A percentile compares a stretch with the other conserved stretches of the same genome.
Evolutionary conservation across 768 basidiomycete species (phyloP).

Genomic region (Lactarius akahatsu): DNA sequence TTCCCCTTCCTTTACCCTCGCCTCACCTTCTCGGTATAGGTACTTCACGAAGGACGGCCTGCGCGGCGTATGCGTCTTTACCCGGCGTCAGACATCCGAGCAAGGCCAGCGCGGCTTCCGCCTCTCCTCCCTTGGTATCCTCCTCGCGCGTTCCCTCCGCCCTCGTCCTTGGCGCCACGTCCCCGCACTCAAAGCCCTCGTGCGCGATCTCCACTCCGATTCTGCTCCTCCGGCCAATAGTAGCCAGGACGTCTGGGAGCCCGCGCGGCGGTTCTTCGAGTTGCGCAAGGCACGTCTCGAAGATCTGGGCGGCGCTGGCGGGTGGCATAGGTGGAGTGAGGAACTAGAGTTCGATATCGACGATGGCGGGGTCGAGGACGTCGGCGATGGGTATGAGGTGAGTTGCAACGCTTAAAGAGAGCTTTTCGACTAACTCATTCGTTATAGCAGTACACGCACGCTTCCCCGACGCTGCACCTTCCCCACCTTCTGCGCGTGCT

Average conservation of each 20-base stretch:
- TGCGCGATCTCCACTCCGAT: slow-evolving; percentile 51
- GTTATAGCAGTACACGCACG: slow-evolving; percentile 26
- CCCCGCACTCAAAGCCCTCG: slow-evolving; percentile 58
- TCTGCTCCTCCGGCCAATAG: slow-evolving; percentile 25
- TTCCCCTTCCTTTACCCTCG: not conserved
- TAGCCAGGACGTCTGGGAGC: slow-evolving; percentile 61
- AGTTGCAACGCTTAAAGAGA: not conserved
- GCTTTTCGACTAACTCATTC: not conserved
- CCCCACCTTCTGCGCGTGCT: slow-evolving; percentile 73
- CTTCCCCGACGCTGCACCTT: slow-evolving; percentile 66
- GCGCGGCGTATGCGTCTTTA: no score
- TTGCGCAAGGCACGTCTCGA: slow-evolving; percentile 51
- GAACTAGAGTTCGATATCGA: slow-evolving; percentile 49
- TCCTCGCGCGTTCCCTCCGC: no score
- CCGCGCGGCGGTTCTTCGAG: slow-evolving; percentile 62
- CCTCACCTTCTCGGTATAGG: no score
- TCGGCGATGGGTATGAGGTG: not conserved
- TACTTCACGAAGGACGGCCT: no score
- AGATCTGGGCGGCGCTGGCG: slow-evolving; percentile 55
- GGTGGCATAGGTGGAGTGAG: slow-evolving; percentile 67
- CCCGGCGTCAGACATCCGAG: no score
- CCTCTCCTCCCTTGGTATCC: slow-evolving; percentile 60
- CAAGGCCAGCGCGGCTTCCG: slow-evolving; percentile 42
- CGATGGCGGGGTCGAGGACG: not conserved
- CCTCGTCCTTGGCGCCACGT: slow-evolving; percentile 62